Evolutionary conservation across 176 grass and related monocot genomes (phyloP).

Genomic region (Zoysia japonica): DNA sequence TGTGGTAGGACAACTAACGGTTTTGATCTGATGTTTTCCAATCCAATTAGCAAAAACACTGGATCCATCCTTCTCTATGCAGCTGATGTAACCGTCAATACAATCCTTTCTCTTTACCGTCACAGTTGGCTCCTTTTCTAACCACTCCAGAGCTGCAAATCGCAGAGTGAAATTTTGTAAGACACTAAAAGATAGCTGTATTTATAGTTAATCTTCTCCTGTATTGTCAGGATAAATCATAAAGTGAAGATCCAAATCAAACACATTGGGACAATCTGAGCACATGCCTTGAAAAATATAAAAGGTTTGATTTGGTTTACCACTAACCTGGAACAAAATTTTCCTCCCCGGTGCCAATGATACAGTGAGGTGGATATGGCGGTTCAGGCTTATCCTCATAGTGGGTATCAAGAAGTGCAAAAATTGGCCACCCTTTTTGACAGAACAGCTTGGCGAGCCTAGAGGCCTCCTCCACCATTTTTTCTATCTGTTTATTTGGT

Average conservation of each 20-base stretch:
- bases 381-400: slow-evolving; percentile 74
- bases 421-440: slow-evolving; percentile 71
- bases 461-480: slow-evolving; percentile 75
- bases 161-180: slow-evolving; percentile 8
- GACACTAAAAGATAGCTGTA: background rate
- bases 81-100: slow-evolving; percentile 76
- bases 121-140: slow-evolving; percentile 79
- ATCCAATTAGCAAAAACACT: slow-evolving; percentile 81
- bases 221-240: background rate
- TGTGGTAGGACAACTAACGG: slow-evolving; percentile 46
- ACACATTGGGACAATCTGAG: background rate
- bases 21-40: slow-evolving; percentile 59
- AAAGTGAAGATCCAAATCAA: background rate
- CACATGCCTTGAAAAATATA: background rate
- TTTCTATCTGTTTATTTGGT: slow-evolving; percentile 78
- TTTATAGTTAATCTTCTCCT: background rate
- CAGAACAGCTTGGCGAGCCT: slow-evolving; percentile 79
- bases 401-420: slow-evolving; percentile 79
- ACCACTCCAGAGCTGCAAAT: slow-evolving; percentile 76
- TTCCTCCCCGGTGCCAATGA: slow-evolving; percentile 83
- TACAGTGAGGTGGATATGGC: slow-evolving; percentile 89
- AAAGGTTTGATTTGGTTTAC: background rate
- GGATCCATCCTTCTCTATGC: slow-evolving; percentile 76
- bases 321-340: slow-evolving; percentile 79
- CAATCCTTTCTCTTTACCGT: slow-evolving; percentile 80